Percentiles rank a stretch among this genome's conserved stretches.
Evolutionary conservation across 306 rosid genomes (phyloP).

Genomic region (Acacia acuminata): DNA sequence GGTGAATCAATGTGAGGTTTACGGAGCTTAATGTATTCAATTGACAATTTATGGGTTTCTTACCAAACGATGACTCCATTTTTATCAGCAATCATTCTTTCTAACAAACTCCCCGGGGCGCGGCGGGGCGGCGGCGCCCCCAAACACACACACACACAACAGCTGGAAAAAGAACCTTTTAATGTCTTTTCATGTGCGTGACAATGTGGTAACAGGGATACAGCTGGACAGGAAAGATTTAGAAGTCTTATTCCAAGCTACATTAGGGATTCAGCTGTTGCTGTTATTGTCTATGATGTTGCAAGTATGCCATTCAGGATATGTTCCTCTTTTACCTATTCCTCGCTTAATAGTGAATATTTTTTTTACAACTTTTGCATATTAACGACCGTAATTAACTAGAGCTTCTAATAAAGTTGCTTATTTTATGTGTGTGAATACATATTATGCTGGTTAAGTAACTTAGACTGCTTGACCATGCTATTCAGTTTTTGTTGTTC

Average conservation of each 20-base stretch:
- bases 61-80: background rate
- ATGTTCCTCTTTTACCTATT: constrained; percentile 9
- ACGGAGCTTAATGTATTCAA: constrained; percentile 5
- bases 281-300: constrained; percentile 57
- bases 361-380: constrained; percentile 16
- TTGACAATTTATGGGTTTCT: background rate
- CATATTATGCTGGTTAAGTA: background rate
- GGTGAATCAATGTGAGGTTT: constrained; percentile 4
- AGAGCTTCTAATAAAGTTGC: background rate
- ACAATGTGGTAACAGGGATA: constrained; percentile 44
- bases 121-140: no score
- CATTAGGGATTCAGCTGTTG: constrained; percentile 56
- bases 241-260: constrained; percentile 65
- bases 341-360: background rate
- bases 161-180: background rate
- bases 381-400: background rate
- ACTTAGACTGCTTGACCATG: constrained; percentile 25
- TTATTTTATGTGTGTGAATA: no score
- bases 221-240: constrained; percentile 63
- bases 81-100: background rate
- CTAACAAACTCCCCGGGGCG: no score
- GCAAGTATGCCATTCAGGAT: constrained; percentile 43
- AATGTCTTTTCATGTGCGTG: constrained; percentile 15
- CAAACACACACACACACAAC: no score
- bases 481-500: constrained; percentile 18